Percentiles rank a stretch among this genome's conserved stretches.
phyloP scores from a whole-genome alignment of 108 stramenopile genomes.

The Aureococcus anophagefferens region DNA sequence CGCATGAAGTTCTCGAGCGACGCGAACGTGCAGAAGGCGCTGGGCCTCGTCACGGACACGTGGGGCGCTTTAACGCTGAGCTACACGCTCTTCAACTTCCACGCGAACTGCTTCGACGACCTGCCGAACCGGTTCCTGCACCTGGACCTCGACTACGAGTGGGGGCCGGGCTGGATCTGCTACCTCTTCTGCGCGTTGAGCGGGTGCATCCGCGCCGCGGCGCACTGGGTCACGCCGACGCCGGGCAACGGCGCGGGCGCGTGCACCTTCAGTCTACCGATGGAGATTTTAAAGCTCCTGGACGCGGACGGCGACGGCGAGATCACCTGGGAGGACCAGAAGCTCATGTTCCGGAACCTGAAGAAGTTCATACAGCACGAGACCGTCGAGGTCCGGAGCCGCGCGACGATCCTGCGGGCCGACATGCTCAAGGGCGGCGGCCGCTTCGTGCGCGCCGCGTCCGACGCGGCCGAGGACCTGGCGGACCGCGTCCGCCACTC shows the following conservation, averaged over 20 bases:
- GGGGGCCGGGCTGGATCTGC: background rate
- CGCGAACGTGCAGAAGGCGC: background rate
- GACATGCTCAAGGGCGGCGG: too few relatives aligned
- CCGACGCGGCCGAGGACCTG: too few relatives aligned
- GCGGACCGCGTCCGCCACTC: too few relatives aligned
- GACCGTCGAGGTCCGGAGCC: too few relatives aligned
- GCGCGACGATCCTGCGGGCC: too few relatives aligned
- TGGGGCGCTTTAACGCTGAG: background rate
- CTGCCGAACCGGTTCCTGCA: background rate
- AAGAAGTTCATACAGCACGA: too few relatives aligned
- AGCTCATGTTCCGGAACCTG: too few relatives aligned
- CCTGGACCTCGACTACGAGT: background rate
- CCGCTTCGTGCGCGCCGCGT: too few relatives aligned
- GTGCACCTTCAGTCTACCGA: background rate
- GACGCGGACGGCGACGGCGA: too few relatives aligned
- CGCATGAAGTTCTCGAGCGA: background rate
- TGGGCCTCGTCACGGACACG: background rate
- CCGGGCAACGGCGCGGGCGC: background rate
- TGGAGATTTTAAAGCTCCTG: too few relatives aligned
- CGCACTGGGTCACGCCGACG: slow-evolving; percentile 1
- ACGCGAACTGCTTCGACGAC: background rate
- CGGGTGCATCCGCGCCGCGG: background rate
- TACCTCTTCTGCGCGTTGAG: background rate
- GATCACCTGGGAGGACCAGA: too few relatives aligned
- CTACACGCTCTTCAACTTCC: background rate